A percentile compares a stretch with the other conserved stretches of the same genome.
Evolutionary conservation across 169 alveolate species (phyloP).

Genomic region (Eimeria sp.): DNA sequence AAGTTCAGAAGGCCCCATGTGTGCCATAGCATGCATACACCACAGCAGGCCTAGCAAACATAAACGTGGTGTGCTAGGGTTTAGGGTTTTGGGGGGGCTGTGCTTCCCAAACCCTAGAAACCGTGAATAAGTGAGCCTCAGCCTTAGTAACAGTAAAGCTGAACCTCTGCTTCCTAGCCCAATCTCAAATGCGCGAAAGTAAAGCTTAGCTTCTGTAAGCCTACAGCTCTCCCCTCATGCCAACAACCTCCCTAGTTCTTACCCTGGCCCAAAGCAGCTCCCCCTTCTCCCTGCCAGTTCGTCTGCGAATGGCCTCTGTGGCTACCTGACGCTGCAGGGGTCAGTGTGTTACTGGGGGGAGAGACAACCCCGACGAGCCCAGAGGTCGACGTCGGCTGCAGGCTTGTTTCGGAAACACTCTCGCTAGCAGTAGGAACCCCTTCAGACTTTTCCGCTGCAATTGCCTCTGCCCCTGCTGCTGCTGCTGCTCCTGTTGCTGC

Average conservation of each 20-base stretch:
- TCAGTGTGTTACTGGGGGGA: slow-evolving; percentile 10
- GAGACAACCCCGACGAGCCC: not conserved
- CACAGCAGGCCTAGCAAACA: not conserved
- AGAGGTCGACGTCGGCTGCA: slow-evolving; percentile 7
- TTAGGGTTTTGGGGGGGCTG: too few relatives aligned
- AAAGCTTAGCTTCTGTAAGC: too few relatives aligned
- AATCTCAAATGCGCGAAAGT: too few relatives aligned
- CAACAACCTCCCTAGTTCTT: not conserved
- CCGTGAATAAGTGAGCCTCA: not conserved
- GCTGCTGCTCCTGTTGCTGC: not conserved
- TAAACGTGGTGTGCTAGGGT: too few relatives aligned
- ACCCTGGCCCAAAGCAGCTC: slow-evolving; percentile 6
- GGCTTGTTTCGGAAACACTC: not conserved
- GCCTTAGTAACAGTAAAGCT: too few relatives aligned
- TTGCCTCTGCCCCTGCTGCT: slow-evolving; percentile 15
- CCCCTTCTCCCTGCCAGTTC: slow-evolving; percentile 35
- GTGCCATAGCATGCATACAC: not conserved
- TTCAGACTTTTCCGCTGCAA: not conserved
- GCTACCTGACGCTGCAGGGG: slow-evolving; percentile 39
- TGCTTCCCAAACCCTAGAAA: not conserved
- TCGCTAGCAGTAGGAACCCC: slow-evolving; percentile 6
- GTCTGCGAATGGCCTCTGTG: slow-evolving; percentile 7
- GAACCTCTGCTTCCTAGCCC: too few relatives aligned
- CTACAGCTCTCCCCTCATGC: not conserved
- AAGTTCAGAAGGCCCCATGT: not conserved